Percentiles rank a stretch among this genome's conserved stretches.
Conservation (phyloP, 176 grass and related monocot species). For the Carex parvula region DNA sequence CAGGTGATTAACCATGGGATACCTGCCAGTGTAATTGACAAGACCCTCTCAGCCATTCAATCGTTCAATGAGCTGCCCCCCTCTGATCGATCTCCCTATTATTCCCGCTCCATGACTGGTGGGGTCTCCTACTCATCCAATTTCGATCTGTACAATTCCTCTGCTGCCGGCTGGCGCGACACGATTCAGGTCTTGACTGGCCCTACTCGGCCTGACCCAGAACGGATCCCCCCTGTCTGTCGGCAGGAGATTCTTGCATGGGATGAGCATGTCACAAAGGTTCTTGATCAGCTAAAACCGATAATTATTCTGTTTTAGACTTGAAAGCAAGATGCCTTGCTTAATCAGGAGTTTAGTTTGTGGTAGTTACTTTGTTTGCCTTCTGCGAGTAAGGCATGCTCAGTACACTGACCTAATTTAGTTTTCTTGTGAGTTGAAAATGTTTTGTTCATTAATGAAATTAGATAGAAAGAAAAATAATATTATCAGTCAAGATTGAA, state of each 20-base stretch:
- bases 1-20: slow-evolving; percentile 52
- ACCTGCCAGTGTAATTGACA: slow-evolving; percentile 30
- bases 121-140: slow-evolving; percentile 77
- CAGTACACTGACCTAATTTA: no score
- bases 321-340: not conserved
- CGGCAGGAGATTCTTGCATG: slow-evolving; percentile 48
- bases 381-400: no score
- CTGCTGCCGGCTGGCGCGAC: slow-evolving; percentile 84
- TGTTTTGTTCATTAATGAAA: not conserved
- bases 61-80: slow-evolving; percentile 65
- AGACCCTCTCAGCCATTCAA: slow-evolving; percentile 48
- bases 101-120: slow-evolving; percentile 43
- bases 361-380: no score
- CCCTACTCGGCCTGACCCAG: slow-evolving; percentile 34
- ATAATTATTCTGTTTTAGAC: not conserved
- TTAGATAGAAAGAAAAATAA: not conserved
- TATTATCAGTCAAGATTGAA: not conserved
- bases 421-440: not conserved
- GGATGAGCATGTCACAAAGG: slow-evolving; percentile 42
- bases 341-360: no score
- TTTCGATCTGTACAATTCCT: slow-evolving; percentile 50
- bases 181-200: slow-evolving; percentile 57
- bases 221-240: slow-evolving; percentile 49
- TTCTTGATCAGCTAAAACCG: not conserved
- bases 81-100: slow-evolving; percentile 49